Conservation (phyloP, 2,329 filamentous ascomycete genomes). For the Stylonectria norvegica region DNA sequence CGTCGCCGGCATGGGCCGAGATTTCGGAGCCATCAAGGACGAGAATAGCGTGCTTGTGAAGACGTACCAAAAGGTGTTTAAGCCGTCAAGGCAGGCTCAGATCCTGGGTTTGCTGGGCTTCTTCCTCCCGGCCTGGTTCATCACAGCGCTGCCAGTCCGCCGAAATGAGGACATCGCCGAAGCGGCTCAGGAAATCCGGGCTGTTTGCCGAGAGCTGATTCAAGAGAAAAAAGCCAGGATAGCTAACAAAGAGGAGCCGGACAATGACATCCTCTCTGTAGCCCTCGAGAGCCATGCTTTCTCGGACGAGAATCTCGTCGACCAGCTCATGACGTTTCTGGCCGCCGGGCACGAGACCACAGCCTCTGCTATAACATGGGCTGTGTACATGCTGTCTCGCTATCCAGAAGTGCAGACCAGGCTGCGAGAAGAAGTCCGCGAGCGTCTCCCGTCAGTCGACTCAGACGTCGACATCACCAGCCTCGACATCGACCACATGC, state of each 20-base stretch:
- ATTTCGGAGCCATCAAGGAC: constrained; percentile 64
- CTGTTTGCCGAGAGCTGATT: constrained; percentile 66
- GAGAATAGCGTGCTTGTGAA: constrained; percentile 56
- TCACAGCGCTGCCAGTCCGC: constrained; percentile 63
- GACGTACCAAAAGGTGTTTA: constrained; percentile 56
- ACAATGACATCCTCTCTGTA: constrained; percentile 75
- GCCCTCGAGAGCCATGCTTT: constrained; percentile 75
- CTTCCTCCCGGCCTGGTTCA: constrained; percentile 61
- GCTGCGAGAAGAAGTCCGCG: constrained; percentile 66
- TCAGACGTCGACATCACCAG: constrained; percentile 35
- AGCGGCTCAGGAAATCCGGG: constrained; percentile 58
- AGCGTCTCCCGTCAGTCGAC: constrained; percentile 51
- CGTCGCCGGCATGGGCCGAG: constrained; percentile 65
- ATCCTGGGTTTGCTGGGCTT: constrained; percentile 56
- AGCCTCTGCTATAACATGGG: constrained; percentile 72
- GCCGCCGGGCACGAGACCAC: constrained; percentile 81
- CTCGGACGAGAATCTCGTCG: constrained; percentile 73
- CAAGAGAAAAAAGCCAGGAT: constrained; percentile 60
- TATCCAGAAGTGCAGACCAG: constrained; percentile 62
- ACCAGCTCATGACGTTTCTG: constrained; percentile 89
- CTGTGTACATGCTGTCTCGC: constrained; percentile 64
- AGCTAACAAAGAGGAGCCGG: constrained; percentile 45
- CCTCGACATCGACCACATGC: constrained; percentile 64
- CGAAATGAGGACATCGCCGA: constrained; percentile 63
- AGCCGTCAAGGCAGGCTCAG: constrained; percentile 48